A percentile compares a stretch with the other conserved stretches of the same genome.
Evolutionary conservation across 2,329 filamentous ascomycete species (phyloP).

Genomic region (Colletotrichum tabaci): DNA sequence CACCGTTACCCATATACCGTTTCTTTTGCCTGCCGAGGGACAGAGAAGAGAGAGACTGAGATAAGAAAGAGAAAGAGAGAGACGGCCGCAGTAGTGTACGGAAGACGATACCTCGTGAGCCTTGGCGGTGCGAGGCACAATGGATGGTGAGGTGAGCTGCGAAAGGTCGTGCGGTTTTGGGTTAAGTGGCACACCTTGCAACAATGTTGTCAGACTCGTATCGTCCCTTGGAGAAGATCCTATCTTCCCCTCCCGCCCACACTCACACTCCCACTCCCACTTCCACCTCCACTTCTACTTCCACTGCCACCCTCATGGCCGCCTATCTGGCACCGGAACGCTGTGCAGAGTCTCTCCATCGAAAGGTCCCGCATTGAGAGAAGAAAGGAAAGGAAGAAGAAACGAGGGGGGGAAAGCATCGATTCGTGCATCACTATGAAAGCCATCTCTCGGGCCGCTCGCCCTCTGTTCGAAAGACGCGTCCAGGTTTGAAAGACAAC

Average conservation of each 20-base stretch:
- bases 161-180: slow-evolving; percentile 38
- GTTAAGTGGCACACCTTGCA: slow-evolving; percentile 33
- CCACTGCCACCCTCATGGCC: not conserved
- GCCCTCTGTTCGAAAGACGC: not conserved
- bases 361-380: not conserved
- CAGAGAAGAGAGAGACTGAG: not conserved
- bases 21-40: slow-evolving; percentile 9
- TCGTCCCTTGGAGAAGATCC: slow-evolving; percentile 12
- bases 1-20: slow-evolving; percentile 8
- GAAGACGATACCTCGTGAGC: slow-evolving; percentile 29
- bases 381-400: not conserved
- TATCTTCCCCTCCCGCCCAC: not conserved
- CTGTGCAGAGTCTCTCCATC: slow-evolving; percentile 16
- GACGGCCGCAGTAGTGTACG: slow-evolving; percentile 3
- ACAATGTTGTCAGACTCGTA: slow-evolving; percentile 39
- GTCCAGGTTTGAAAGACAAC: slow-evolving; percentile 7
- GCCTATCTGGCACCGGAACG: slow-evolving; percentile 16
- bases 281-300: too few relatives aligned
- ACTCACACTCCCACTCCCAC: too few relatives aligned
- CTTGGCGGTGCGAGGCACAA: slow-evolving; percentile 10
- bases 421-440: not conserved
- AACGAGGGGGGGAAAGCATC: not conserved
- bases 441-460: not conserved
- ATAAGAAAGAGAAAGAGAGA: not conserved
- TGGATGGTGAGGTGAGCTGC: slow-evolving; percentile 9